Evolutionary conservation across 176 grass and related monocot species (phyloP), one percentile per base, ranked within the genome.

Genomic region (Guadua angustifolia): DNA sequence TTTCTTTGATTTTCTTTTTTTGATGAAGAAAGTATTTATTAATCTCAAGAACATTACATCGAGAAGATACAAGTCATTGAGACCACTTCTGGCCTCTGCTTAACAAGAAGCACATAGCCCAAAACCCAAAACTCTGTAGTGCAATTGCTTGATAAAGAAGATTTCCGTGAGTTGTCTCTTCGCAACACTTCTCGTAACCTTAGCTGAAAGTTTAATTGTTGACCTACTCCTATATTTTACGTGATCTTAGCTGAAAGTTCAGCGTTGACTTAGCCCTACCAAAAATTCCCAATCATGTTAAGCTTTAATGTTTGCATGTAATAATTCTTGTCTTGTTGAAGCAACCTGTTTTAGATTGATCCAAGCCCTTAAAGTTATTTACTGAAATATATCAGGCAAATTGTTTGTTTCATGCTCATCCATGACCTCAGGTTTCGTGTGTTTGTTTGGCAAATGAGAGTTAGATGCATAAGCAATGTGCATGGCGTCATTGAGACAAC

Each of bases 1-100:
- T 65, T 77, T 51, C 33, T 82, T 65, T 78, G 7, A 52, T 78
- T 78, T 78, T 82, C n/a, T n/a, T n/a, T n/a, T n/a, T n/a, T n/a
- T n/a, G n/a, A n/a, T n/a, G n/a, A n/a, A n/a, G n/a, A n/a, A n/a
- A n/a, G n/a, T n/a, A n/a, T n/a, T n/a, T n/a, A n/a, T n/a, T n/a
- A n/a, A n/a, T n/a, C n/a, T n/a, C n/a, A n/a, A n/a, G n/a, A n/a
- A n/a, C n/a, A n/a, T n/a, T n/a, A n/a, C n/a, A n/a, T n/a, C n/a
- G n/a, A n/a, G n/a, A n/a, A n/a, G n/a, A n/a, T n/a, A n/a, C n/a
- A n/a, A n/a, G n/a, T n/a, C n/a, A n/a, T n/a, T n/a, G n/a, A n/a
- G n/a, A n/a, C n/a, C n/a, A n/a, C n/a, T n/a, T n/a, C n/a, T n/a
- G n/a, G n/a, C n/a, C n/a, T n/a, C n/a, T n/a, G n/a, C n/a, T n/a